Conservation (phyloP, 106 monocot genomes). For the Agapanthus africanus region DNA sequence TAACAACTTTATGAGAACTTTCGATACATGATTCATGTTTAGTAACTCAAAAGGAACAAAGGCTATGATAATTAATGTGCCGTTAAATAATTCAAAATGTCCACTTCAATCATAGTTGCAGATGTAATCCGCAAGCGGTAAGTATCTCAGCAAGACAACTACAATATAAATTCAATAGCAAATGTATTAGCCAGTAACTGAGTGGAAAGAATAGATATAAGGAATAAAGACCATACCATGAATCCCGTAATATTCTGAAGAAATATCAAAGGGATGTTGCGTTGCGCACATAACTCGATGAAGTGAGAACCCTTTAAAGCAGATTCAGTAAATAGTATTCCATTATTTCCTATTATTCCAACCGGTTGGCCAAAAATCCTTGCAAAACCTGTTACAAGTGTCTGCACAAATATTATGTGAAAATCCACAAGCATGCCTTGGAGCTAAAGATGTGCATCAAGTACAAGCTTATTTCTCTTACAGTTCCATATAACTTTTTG, state of each 20-base stretch:
- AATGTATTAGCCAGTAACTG: not conserved
- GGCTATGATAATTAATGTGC: not conserved
- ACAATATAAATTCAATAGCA: not conserved
- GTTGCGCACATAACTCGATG: constrained; percentile 92
- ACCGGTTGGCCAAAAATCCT: constrained; percentile 92
- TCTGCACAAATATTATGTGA: constrained; percentile 35
- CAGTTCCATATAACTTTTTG: constrained; percentile 95
- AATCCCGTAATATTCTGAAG: constrained; percentile 99
- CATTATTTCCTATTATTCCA: constrained; percentile 97
- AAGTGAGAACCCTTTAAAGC: constrained; percentile 94
- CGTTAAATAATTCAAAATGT: not conserved
- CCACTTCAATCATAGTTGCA: not conserved
- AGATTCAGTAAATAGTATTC: constrained; percentile 94
- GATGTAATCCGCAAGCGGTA: not conserved
- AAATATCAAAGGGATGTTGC: constrained; percentile 98
- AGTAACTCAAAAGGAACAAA: no score
- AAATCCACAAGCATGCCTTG: not conserved
- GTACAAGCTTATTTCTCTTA: constrained; percentile 30
- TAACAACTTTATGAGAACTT: no score
- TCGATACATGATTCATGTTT: not conserved
- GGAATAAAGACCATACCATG: constrained; percentile 57
- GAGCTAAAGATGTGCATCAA: constrained; percentile 10
- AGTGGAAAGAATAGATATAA: not conserved
- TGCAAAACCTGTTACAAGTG: constrained; percentile 96
- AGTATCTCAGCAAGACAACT: not conserved